Conservation (phyloP, 2,329 filamentous ascomycete species). For the Aspergillus sclerotialis region DNA sequence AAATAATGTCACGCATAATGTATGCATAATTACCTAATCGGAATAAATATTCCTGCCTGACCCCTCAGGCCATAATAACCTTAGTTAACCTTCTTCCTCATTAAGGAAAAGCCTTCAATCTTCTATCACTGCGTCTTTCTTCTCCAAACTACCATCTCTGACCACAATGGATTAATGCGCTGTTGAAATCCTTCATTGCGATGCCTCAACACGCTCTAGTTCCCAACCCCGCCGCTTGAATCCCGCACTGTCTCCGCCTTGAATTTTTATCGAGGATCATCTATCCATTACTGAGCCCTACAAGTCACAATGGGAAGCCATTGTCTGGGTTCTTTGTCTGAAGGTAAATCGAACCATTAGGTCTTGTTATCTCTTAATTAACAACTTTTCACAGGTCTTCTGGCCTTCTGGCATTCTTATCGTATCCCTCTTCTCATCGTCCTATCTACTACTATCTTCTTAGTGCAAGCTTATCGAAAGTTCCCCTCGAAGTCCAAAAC, state of each 20-base stretch:
- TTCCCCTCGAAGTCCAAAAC: slow-evolving; percentile 19
- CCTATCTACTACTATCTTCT: slow-evolving; percentile 29
- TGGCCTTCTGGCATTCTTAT: slow-evolving; percentile 42
- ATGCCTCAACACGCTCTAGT: background rate
- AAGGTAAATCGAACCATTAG: background rate
- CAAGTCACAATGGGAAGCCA: background rate
- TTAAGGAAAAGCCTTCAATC: no score
- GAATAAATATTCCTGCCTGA: no score
- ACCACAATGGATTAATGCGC: no score
- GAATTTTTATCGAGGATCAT: no score
- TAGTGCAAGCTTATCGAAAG: slow-evolving; percentile 18
- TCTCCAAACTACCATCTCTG: no score
- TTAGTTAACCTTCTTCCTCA: no score
- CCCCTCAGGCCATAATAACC: no score
- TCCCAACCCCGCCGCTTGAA: background rate
- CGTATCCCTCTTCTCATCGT: slow-evolving; percentile 39
- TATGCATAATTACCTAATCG: no score
- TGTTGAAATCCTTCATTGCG: background rate
- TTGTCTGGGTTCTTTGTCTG: background rate
- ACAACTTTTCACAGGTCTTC: slow-evolving; percentile 19
- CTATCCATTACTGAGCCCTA: background rate
- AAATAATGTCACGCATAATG: no score
- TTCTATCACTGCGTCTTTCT: background rate
- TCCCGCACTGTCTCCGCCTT: background rate
- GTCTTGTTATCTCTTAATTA: background rate